Evolutionary conservation across 768 basidiomycete species (phyloP).

Genomic region (Boletus tomentosulus): DNA sequence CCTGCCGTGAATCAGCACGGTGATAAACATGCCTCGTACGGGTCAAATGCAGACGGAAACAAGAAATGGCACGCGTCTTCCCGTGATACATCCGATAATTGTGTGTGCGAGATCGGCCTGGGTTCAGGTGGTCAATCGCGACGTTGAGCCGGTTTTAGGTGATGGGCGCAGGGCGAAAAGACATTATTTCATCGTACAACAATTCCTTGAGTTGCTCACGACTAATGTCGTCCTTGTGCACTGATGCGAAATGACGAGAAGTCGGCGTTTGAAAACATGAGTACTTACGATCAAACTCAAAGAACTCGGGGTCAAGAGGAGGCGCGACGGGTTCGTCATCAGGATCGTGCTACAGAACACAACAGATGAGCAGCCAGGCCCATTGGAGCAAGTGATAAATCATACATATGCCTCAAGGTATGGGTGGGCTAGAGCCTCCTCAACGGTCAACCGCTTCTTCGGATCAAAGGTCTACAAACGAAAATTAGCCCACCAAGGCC

Average conservation of each 20-base stretch:
- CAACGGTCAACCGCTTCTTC: slow-evolving; percentile 92
- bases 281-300: slow-evolving; percentile 88
- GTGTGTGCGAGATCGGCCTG: slow-evolving; percentile 1
- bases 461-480: slow-evolving; percentile 84
- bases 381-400: slow-evolving; percentile 1
- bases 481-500: neutral
- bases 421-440: slow-evolving; percentile 91
- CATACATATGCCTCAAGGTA: slow-evolving; percentile 90
- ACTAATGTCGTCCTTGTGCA: slow-evolving; percentile 94
- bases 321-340: slow-evolving; percentile 96
- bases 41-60: neutral
- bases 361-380: slow-evolving; percentile 7
- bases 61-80: slow-evolving; percentile 1
- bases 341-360: slow-evolving; percentile 71
- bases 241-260: slow-evolving; percentile 33
- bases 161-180: slow-evolving; percentile 69
- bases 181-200: slow-evolving; percentile 91
- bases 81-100: slow-evolving; percentile 3
- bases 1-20: neutral
- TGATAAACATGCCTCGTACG: neutral
- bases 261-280: neutral
- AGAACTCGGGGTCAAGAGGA: slow-evolving; percentile 94
- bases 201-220: slow-evolving; percentile 94
- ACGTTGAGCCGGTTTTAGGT: slow-evolving; percentile 19
- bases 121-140: neutral